Conservation (phyloP, 2,329 filamentous ascomycete genomes). For the Cadophora sp. region DNA sequence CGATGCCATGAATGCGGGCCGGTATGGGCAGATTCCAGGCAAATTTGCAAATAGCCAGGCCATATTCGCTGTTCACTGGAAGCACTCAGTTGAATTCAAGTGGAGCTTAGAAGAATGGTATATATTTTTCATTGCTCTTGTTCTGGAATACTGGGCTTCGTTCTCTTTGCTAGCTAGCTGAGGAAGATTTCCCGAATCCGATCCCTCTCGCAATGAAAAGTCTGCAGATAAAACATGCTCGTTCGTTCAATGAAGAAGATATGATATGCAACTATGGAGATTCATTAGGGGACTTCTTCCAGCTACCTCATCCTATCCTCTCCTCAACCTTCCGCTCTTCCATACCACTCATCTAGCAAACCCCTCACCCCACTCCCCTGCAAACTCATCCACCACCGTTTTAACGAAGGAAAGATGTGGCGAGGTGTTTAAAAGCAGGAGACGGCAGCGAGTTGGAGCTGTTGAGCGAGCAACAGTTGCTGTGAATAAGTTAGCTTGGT, state of each 20-base stretch:
- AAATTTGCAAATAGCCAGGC: too few relatives aligned
- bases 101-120: not conserved
- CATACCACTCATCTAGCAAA: not conserved
- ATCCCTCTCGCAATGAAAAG: conserved; percentile 8
- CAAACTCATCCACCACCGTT: not conserved
- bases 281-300: conserved; percentile 4
- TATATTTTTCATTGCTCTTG: conserved; percentile 1
- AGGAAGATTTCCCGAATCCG: not conserved
- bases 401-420: not conserved
- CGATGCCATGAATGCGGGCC: too few relatives aligned
- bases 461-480: conserved; percentile 11
- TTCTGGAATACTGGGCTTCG: not conserved
- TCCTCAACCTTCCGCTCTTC: not conserved
- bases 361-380: not conserved
- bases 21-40: too few relatives aligned
- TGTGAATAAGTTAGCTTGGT: not conserved
- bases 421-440: conserved; percentile 1
- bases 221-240: conserved; percentile 3
- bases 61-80: too few relatives aligned
- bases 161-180: not conserved
- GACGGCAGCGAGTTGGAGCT: conserved; percentile 4
- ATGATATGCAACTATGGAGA: conserved; percentile 13
- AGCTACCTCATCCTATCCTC: not conserved
- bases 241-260: not conserved
- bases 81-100: too few relatives aligned